Evolutionary conservation across 148 eudicot genomes (phyloP).

Genomic region (Beta vulgaris): DNA sequence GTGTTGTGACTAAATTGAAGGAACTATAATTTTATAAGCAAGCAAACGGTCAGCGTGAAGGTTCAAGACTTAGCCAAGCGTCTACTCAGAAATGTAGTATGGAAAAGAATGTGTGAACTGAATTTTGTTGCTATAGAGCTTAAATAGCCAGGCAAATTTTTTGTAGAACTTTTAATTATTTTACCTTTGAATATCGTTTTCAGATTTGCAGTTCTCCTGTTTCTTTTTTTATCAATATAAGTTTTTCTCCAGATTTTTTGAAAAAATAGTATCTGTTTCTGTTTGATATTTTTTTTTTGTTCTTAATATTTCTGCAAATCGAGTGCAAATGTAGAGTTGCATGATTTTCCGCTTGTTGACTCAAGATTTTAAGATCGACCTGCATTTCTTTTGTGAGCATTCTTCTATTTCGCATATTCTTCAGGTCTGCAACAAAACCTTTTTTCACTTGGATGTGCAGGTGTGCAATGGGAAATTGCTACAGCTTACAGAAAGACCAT

Average conservation of each 20-base stretch:
- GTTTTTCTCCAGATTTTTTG: not conserved
- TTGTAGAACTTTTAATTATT: no score
- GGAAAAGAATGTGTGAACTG: no score
- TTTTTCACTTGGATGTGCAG: conserved; percentile 39
- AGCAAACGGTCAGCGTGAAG: no score
- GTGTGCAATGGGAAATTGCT: conserved; percentile 99
- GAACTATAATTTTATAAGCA: no score
- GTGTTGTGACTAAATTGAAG: no score
- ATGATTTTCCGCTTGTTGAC: not conserved
- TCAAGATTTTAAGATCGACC: not conserved
- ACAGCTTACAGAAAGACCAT: conserved; percentile 96
- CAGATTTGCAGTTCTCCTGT: no score
- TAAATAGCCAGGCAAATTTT: no score
- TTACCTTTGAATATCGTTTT: no score
- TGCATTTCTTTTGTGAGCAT: not conserved
- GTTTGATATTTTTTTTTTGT: not conserved
- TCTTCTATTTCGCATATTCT: not conserved
- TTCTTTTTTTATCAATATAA: not conserved
- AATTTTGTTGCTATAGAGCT: no score
- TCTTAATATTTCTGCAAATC: not conserved
- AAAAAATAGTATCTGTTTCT: not conserved
- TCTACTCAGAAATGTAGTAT: no score
- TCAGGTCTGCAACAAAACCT: not conserved
- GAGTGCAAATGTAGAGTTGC: not conserved
- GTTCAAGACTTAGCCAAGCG: no score